Evolutionary conservation across 768 basidiomycete species (phyloP).

Genomic region (Phlegmacium glaucopus): DNA sequence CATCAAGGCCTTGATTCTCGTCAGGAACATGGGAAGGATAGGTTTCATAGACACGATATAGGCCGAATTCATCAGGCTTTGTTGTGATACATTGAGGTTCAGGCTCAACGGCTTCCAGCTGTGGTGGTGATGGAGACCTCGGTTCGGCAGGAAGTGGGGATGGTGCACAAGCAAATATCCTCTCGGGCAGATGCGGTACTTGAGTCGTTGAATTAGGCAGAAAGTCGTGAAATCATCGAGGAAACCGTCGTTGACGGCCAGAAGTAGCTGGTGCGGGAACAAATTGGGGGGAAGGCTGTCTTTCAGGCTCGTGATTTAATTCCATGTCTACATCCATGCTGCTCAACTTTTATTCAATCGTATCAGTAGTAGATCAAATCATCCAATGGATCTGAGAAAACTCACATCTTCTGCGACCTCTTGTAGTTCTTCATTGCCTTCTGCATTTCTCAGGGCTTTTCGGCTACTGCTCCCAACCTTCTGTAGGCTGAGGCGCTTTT

Average conservation of each 20-base stretch:
- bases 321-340: neutral
- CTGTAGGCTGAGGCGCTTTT: neutral
- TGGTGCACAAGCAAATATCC: neutral
- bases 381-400: neutral
- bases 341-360: neutral
- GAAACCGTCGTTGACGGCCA: conserved; percentile 4
- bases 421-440: too few species aligned
- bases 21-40: conserved; percentile 17
- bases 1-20: conserved; percentile 11
- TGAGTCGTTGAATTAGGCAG: conserved; percentile 7
- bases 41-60: conserved; percentile 18
- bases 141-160: neutral
- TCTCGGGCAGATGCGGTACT: conserved; percentile 10
- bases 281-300: neutral
- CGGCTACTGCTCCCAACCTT: neutral
- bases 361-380: neutral
- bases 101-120: neutral
- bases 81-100: conserved; percentile 10
- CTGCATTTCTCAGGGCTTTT: neutral
- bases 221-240: conserved; percentile 7
- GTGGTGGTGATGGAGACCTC: neutral
- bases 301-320: neutral
- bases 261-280: conserved; percentile 3
- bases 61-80: conserved; percentile 14
- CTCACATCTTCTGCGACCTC: neutral